Evolutionary conservation across 1,284 basidiomycete genomes (phyloP).

Genomic region (Ceratobasidium sp.): DNA sequence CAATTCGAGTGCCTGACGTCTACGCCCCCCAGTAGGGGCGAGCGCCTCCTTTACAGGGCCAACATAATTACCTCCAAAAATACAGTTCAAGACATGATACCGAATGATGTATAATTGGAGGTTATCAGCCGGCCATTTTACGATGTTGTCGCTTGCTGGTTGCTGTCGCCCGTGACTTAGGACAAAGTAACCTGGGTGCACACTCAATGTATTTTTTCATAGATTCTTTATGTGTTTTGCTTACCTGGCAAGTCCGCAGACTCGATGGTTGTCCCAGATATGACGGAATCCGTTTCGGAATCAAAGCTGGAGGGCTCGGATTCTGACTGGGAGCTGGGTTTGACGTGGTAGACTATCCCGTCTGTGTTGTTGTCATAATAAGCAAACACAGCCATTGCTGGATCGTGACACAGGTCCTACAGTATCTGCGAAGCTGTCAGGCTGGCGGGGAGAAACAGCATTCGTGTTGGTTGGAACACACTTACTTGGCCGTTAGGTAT

Average conservation of each 20-base stretch:
- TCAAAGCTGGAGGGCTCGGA: neutral
- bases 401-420: no score
- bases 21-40: neutral
- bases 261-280: constrained; percentile 3
- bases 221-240: no score
- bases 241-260: constrained; percentile 22
- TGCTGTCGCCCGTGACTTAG: neutral
- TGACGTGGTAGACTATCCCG: constrained; percentile 24
- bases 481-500: no score
- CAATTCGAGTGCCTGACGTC: neutral
- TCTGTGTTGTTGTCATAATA: constrained; percentile 30
- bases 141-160: neutral
- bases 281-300: neutral
- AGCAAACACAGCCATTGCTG: neutral
- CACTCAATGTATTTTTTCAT: no score
- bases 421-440: no score
- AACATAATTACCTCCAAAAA: constrained; percentile 11
- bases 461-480: no score
- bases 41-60: constrained; percentile 20
- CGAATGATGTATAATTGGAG: neutral
- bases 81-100: neutral
- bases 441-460: no score
- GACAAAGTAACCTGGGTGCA: constrained; percentile 9
- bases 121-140: constrained; percentile 5
- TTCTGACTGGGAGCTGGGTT: neutral